Conservation (phyloP, 31 red algal genomes). For the Endocladia muricata region DNA sequence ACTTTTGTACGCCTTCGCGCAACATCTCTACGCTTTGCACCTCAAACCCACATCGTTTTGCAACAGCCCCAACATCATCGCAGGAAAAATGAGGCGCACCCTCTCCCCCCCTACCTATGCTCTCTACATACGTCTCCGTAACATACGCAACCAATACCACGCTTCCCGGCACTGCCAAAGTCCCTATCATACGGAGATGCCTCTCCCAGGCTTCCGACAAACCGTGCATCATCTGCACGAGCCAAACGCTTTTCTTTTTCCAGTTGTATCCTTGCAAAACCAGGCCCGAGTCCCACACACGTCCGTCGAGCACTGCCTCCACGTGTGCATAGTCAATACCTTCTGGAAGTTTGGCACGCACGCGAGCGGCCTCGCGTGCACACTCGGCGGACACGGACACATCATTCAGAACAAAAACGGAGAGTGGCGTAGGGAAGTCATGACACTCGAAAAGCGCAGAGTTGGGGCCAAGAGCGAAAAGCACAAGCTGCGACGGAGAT, state of each 20-base stretch:
- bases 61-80: slow-evolving; percentile 5
- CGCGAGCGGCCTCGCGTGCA: not conserved
- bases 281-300: not conserved
- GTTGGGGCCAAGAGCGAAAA: not conserved
- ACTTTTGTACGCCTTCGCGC: not conserved
- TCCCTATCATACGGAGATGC: slow-evolving; percentile 11
- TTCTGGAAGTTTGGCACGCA: not conserved
- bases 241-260: not conserved
- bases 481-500: not conserved
- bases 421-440: not conserved
- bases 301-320: slow-evolving; percentile 5
- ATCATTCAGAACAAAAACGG: not conserved
- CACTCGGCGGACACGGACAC: not conserved
- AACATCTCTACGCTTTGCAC: not conserved
- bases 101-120: not conserved
- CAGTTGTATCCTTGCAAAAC: slow-evolving; percentile 6
- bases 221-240: not conserved
- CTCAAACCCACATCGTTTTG: not conserved
- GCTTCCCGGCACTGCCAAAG: not conserved
- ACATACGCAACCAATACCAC: slow-evolving; percentile 5
- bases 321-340: not conserved
- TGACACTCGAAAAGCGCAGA: not conserved
- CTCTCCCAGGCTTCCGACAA: not conserved
- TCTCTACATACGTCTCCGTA: not conserved
- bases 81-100: not conserved